These are phyloP conservation scores for Earliella scabrosa DNA, from an alignment of 1,284 basidiomycete species.

Conservation along the genomic window DNA sequence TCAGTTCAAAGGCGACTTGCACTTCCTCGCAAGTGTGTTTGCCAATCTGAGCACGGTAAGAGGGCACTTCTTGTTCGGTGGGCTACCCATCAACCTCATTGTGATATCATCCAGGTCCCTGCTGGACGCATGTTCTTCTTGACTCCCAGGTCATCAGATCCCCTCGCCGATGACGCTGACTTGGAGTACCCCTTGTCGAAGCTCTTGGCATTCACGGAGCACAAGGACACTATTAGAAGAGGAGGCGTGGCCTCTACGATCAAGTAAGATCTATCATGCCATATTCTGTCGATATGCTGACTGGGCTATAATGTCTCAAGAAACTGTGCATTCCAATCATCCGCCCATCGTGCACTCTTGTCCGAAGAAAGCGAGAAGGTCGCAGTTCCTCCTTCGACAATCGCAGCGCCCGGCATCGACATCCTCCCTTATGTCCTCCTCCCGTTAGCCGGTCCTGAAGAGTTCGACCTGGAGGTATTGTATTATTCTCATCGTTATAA, in stretches of 20 bases:
- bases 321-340: slow-evolving; percentile 77
- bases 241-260: slow-evolving; percentile 86
- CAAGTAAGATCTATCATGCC: slow-evolving; percentile 59
- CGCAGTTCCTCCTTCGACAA: slow-evolving; percentile 57
- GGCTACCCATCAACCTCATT: neutral
- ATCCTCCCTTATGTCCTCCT: slow-evolving; percentile 84
- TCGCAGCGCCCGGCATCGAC: slow-evolving; percentile 78
- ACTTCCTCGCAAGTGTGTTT: slow-evolving; percentile 92
- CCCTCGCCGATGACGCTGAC: slow-evolving; percentile 42
- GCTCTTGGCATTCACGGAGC: slow-evolving; percentile 87
- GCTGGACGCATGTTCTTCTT: slow-evolving; percentile 75
- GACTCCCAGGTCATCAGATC: slow-evolving; percentile 54
- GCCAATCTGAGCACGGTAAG: slow-evolving; percentile 85
- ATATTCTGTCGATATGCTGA: no score
- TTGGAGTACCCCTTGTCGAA: slow-evolving; percentile 84
- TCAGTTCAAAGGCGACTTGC: slow-evolving; percentile 74
- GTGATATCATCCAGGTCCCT: slow-evolving; percentile 56
- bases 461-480: slow-evolving; percentile 84
- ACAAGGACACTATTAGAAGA: slow-evolving; percentile 82
- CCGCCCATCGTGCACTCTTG: slow-evolving; percentile 73
- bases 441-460: slow-evolving; percentile 93
- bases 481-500: neutral
- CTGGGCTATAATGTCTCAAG: slow-evolving; percentile 29
- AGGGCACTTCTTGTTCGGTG: no score
- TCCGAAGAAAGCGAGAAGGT: slow-evolving; percentile 57